Base-by-base conservation (phyloP, 164 flowering plant genomes). In the Stephania japonica region DNA sequence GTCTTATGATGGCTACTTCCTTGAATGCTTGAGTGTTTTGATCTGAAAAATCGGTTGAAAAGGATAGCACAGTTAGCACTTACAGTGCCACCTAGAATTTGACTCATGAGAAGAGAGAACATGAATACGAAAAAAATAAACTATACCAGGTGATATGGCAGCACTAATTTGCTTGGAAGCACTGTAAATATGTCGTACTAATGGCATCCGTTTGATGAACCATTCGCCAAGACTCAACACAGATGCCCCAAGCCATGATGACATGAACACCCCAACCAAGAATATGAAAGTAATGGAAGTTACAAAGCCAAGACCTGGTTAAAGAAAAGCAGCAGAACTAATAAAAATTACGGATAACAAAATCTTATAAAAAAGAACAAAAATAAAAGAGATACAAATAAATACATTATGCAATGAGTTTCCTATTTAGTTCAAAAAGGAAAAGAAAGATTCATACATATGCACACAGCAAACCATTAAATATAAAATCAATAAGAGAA, bases 1-100 rank as follows among this genome's bases (percentile, higher is more conserved):
- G 97, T 80, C 94, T 89, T 70, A 92, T 90, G 75, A 92, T 90
- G 72, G 94, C 97, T 68, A 92, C 97, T 84, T 92, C 97, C 83
- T 92, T 92, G 77, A 92, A 92, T 61, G 97, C 97, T 65, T 90
- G 94, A 0, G 90, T 80, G 71, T 90, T 92, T 81, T 92, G 97
- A 82, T 89, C 97, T 92, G 89, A 38, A 83, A 64, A 42, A 70
- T 63, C 42, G 11, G 5, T 65, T n/a, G 11, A 59, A 49, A 19
- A 44, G 18, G 53, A 47, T 47, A 47, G 53, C 16, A 47, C 53
- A 32, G 38, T 12, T 65, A 7, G 70, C 24, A 59, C 23, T 19
- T 19, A 59, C 27, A 23, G 9, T 4, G 64, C 18, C 68, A 42
- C 42, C 11, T 6, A 6, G 53, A 43, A 68, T 7, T 53, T 19